Percentiles rank a stretch among this genome's conserved stretches.
phyloP scores from a whole-genome alignment of 352 stramenopile species.

The Phytophthora agathidicida region DNA sequence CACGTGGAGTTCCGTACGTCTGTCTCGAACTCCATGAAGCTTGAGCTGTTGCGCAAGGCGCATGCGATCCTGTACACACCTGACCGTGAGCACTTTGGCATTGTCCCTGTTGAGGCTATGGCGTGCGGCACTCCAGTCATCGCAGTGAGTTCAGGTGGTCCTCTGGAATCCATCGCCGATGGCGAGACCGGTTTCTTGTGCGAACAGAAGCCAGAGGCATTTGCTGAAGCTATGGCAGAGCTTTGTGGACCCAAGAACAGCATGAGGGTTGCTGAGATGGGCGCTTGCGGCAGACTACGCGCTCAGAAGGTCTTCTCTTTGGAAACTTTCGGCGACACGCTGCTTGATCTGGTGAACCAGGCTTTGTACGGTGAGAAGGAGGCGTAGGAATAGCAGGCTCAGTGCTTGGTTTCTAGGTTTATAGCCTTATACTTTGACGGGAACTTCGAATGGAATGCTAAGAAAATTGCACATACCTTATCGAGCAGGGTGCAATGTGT shows the following conservation, averaged over 20 bases:
- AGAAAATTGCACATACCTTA: conserved; percentile 18
- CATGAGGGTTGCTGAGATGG: conserved; percentile 46
- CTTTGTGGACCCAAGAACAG: conserved; percentile 48
- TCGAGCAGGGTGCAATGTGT: conserved; percentile 3
- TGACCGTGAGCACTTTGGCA: conserved; percentile 98
- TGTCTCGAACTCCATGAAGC: conserved; percentile 89
- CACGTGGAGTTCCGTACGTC: conserved; percentile 91
- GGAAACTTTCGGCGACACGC: conserved; percentile 72
- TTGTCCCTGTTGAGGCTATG: conserved; percentile 99
- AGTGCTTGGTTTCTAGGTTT: conserved; percentile 13
- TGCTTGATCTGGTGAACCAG: conserved; percentile 53
- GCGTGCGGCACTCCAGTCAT: conserved; percentile 94
- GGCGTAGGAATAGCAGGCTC: conserved; percentile 14
- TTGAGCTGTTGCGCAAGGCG: conserved; percentile 83
- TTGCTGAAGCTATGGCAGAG: conserved; percentile 66
- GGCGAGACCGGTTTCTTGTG: conserved; percentile 87
- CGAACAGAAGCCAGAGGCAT: conserved; percentile 58
- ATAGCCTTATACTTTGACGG: conserved; percentile 28
- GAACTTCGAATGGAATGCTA: conserved; percentile 29
- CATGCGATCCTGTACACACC: conserved; percentile 96
- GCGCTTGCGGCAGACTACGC: conserved; percentile 51
- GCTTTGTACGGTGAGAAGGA: conserved; percentile 42
- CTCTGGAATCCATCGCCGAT: conserved; percentile 95
- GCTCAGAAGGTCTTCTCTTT: conserved; percentile 72
- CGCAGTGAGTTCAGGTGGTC: conserved; percentile 94